These are phyloP conservation scores for Leptosphaerulina australis DNA, from an alignment of 2,329 filamentous ascomycete genomes.

Conservation along the genomic window DNA sequence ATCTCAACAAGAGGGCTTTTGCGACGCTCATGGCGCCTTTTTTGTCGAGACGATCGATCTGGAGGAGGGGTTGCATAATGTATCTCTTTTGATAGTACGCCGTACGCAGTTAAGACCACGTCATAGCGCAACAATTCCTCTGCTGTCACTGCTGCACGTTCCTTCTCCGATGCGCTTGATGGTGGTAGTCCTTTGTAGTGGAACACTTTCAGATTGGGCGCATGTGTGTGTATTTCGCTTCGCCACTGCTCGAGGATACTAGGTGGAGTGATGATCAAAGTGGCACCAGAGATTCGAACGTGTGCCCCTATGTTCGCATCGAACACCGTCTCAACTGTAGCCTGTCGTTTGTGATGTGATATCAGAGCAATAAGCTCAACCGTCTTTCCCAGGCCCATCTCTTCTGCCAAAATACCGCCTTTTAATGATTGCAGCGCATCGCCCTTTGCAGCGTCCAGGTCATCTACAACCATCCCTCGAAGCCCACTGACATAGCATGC, in stretches of 20 bases:
- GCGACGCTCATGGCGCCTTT: constrained; percentile 68
- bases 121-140: constrained; percentile 58
- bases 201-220: constrained; percentile 61
- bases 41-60: constrained; percentile 68
- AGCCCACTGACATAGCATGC: constrained; percentile 66
- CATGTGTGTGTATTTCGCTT: constrained; percentile 63
- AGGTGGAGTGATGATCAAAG: constrained; percentile 67
- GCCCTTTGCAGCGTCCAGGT: constrained; percentile 54
- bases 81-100: constrained; percentile 77
- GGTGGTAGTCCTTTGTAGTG: constrained; percentile 61
- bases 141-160: constrained; percentile 50
- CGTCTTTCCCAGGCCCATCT: constrained; percentile 85
- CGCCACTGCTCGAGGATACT: constrained; percentile 69
- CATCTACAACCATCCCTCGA: constrained; percentile 63
- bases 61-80: constrained; percentile 76
- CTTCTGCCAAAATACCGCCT: constrained; percentile 75
- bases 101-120: constrained; percentile 68
- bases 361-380: constrained; percentile 75
- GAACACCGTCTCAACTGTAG: constrained; percentile 26
- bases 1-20: constrained; percentile 80
- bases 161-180: constrained; percentile 35
- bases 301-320: constrained; percentile 52
- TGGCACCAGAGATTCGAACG: constrained; percentile 61
- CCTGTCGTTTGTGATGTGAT: constrained; percentile 62
- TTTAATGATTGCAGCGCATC: constrained; percentile 48